These are phyloP conservation scores for Kodamaea alishanica DNA, from an alignment of 1,139 yeast genomes.

Conservation along the genomic window DNA sequence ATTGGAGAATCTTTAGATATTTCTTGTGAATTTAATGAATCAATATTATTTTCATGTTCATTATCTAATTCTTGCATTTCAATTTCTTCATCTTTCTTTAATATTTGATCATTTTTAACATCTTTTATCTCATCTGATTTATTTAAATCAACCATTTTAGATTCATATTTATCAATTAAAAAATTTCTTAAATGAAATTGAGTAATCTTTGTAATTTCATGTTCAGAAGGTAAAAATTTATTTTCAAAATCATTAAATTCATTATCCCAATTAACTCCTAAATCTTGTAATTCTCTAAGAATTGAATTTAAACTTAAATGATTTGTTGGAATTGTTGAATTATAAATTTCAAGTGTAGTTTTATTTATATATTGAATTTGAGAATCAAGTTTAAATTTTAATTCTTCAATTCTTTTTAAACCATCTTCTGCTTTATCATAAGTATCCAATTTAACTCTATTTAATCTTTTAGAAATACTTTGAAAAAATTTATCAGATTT, in stretches of 20 bases:
- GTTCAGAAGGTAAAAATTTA: slow-evolving; percentile 81
- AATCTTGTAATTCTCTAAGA: slow-evolving; percentile 69
- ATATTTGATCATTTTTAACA: neutral
- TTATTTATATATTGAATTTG: slow-evolving; percentile 49
- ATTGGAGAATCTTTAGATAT: slow-evolving; percentile 2
- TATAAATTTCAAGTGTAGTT: slow-evolving; percentile 52
- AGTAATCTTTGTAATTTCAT: slow-evolving; percentile 87
- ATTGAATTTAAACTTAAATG: slow-evolving; percentile 69
- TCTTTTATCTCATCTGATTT: slow-evolving; percentile 2
- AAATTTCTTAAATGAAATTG: slow-evolving; percentile 81
- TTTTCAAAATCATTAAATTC: slow-evolving; percentile 83
- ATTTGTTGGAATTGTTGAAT: slow-evolving; percentile 56
- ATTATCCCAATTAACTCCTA: slow-evolving; percentile 83
- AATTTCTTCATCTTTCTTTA: slow-evolving; percentile 1
- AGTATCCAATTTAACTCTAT: slow-evolving; percentile 78
- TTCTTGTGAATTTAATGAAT: neutral
- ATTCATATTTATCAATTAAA: slow-evolving; percentile 49
- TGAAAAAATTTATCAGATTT: slow-evolving; percentile 63
- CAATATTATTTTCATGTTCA: slow-evolving; percentile 8
- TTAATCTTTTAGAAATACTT: slow-evolving; percentile 68
- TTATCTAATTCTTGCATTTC: slow-evolving; percentile 15
- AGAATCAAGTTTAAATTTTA: slow-evolving; percentile 49
- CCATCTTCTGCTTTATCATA: slow-evolving; percentile 73
- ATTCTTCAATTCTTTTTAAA: slow-evolving; percentile 50
- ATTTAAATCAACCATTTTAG: slow-evolving; percentile 6